Evolutionary conservation across 768 basidiomycete species (phyloP).

Genomic region (Lentinula sp.): DNA sequence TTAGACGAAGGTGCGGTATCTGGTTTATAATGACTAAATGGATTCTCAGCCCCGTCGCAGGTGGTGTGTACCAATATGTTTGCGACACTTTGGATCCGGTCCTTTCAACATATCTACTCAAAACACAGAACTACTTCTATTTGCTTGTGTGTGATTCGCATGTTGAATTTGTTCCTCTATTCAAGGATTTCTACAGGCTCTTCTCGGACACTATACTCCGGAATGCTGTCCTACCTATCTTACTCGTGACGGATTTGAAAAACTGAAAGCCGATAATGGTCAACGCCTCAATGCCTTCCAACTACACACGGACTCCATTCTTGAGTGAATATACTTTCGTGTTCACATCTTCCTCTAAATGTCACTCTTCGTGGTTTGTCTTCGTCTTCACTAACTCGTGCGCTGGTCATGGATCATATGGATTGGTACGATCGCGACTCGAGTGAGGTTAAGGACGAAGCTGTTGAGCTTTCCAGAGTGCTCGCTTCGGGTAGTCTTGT

Average conservation of each 20-base stretch:
- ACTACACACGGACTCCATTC: conserved; percentile 1
- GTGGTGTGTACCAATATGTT: conserved; percentile 27
- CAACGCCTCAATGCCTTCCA: background rate
- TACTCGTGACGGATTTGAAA: background rate
- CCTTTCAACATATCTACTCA: conserved; percentile 1
- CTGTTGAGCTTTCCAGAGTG: conserved; percentile 39
- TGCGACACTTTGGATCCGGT: conserved; percentile 29
- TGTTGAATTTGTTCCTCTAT: background rate
- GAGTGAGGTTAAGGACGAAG: conserved; percentile 38
- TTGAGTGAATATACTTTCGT: background rate
- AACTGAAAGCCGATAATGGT: background rate
- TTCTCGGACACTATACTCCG: background rate
- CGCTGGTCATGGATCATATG: conserved; percentile 56
- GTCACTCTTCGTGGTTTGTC: conserved; percentile 25
- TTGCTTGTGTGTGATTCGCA: background rate
- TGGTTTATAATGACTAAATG: background rate
- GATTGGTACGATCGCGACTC: conserved; percentile 39
- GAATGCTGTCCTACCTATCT: background rate
- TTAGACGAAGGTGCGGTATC: conserved; percentile 20
- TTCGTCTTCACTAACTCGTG: conserved; percentile 38
- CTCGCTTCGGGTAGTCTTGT: conserved; percentile 42
- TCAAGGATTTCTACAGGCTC: background rate
- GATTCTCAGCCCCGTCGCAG: conserved; percentile 2
- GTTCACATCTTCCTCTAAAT: background rate
- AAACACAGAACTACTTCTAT: conserved; percentile 3